Evolutionary conservation across 1,284 basidiomycete genomes (phyloP).

Genomic region (Trichosporon faecale): DNA sequence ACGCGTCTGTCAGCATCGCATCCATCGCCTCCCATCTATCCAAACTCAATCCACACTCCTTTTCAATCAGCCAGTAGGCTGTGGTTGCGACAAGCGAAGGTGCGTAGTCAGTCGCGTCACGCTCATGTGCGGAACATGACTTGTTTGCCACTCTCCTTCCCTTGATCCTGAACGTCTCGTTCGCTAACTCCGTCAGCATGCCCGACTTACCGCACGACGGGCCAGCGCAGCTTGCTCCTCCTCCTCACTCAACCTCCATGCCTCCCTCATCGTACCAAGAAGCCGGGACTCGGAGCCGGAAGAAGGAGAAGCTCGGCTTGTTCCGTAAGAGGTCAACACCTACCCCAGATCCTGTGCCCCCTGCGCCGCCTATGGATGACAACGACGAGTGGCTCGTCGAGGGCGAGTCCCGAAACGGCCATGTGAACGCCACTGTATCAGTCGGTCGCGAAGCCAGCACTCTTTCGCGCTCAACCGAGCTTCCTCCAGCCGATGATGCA

Average conservation of each 20-base stretch:
- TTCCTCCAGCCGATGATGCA: slow-evolving; percentile 17
- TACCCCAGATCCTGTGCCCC: slow-evolving; percentile 8
- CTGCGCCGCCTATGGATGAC: slow-evolving; percentile 22
- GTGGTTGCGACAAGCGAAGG: slow-evolving; percentile 9
- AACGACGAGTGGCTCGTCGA: slow-evolving; percentile 47
- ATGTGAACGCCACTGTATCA: slow-evolving; percentile 22
- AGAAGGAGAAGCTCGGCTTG: slow-evolving; percentile 16
- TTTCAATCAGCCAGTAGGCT: neutral
- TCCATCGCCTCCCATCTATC: neutral
- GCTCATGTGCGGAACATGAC: neutral
- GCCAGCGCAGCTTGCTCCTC: slow-evolving; percentile 9
- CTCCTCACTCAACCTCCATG: neutral
- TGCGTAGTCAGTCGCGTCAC: neutral
- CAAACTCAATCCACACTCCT: slow-evolving; percentile 4
- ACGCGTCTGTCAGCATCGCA: slow-evolving; percentile 4
- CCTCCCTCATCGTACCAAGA: slow-evolving; percentile 2
- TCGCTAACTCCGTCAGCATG: slow-evolving; percentile 2
- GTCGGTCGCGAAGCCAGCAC: slow-evolving; percentile 23
- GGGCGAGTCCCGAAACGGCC: slow-evolving; percentile 25
- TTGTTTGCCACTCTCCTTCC: slow-evolving; percentile 1
- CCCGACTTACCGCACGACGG: slow-evolving; percentile 5
- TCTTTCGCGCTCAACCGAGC: slow-evolving; percentile 17
- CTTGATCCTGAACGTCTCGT: neutral
- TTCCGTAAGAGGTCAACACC: slow-evolving; percentile 20
- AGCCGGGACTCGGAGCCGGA: neutral